These are phyloP conservation scores for Arbutus unedo DNA, from an alignment of 148 eudicot genomes.

Conservation along the genomic window DNA sequence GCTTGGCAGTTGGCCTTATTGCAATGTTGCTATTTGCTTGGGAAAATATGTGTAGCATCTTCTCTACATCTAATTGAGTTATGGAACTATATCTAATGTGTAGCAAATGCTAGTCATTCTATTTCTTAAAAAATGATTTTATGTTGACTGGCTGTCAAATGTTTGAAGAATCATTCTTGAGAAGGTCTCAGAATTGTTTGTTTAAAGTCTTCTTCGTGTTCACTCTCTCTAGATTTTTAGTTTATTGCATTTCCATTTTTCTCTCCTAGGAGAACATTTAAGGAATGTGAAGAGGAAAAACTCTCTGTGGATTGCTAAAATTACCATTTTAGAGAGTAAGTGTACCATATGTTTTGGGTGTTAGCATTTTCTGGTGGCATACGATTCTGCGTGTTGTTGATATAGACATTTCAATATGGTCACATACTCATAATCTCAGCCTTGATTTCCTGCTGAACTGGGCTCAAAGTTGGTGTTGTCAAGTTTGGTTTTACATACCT, in stretches of 20 bases:
- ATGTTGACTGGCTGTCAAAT: neutral
- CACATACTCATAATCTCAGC: too few relatives aligned
- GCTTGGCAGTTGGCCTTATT: neutral
- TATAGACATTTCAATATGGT: too few relatives aligned
- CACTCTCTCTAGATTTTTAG: too few relatives aligned
- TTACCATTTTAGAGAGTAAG: too few relatives aligned
- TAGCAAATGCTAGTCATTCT: neutral
- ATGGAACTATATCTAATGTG: neutral
- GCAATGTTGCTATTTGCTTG: neutral
- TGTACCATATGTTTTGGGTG: too few relatives aligned
- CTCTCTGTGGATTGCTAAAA: too few relatives aligned
- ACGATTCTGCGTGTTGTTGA: too few relatives aligned
- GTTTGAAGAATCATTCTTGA: neutral
- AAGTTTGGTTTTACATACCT: neutral
- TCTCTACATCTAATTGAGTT: neutral
- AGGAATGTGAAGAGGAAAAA: too few relatives aligned
- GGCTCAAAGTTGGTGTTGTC: neutral
- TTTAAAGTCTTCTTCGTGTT: neutral
- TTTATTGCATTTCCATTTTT: too few relatives aligned
- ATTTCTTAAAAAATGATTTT: neutral
- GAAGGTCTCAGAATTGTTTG: conserved; percentile 8
- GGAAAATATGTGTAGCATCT: neutral
- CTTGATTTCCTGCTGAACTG: neutral
- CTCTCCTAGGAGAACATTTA: too few relatives aligned
- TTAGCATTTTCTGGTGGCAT: too few relatives aligned